Percentiles rank a stretch among this genome's conserved stretches.
Conservation (phyloP, 441 rosid genomes). For the Flueggea neowawraea region DNA sequence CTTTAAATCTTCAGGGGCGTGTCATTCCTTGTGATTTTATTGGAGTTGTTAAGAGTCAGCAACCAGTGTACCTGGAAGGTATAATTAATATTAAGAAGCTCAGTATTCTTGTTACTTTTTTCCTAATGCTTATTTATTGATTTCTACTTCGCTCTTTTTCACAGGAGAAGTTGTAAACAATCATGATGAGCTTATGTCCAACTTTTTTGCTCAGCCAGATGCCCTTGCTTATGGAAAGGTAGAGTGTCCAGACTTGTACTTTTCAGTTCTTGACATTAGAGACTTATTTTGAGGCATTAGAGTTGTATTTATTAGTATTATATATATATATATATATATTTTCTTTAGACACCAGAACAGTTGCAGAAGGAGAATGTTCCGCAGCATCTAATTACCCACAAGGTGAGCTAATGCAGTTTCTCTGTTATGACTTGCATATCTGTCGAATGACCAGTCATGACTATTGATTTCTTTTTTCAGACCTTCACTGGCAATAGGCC, state of each 20-base stretch:
- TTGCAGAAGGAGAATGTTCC: conserved; percentile 72
- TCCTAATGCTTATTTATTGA: not conserved
- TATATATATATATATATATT: not conserved
- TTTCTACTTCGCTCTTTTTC: conserved; percentile 11
- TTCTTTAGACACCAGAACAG: conserved; percentile 70
- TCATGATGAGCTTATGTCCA: conserved; percentile 99
- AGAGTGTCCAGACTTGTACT: conserved; percentile 7
- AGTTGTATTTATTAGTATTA: too few species aligned
- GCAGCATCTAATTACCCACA: conserved; percentile 81
- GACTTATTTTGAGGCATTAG: not conserved
- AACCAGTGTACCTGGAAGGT: conserved; percentile 90
- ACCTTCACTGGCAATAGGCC: conserved; percentile 89
- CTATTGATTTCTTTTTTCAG: conserved; percentile 33
- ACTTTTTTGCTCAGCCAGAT: conserved; percentile 99
- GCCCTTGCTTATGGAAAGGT: conserved; percentile 99
- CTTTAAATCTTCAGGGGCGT: conserved; percentile 62
- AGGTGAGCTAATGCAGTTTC: conserved; percentile 45
- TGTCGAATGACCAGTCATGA: conserved; percentile 11
- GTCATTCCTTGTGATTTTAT: conserved; percentile 93
- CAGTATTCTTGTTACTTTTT: not conserved
- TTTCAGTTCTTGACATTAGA: too few species aligned
- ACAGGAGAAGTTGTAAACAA: conserved; percentile 89
- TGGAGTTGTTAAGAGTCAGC: conserved; percentile 86
- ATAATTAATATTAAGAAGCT: conserved; percentile 1
- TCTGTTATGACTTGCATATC: conserved; percentile 6